Evolutionary conservation across 306 rosid species (phyloP).

Genomic region (Cucurbita moschata): DNA sequence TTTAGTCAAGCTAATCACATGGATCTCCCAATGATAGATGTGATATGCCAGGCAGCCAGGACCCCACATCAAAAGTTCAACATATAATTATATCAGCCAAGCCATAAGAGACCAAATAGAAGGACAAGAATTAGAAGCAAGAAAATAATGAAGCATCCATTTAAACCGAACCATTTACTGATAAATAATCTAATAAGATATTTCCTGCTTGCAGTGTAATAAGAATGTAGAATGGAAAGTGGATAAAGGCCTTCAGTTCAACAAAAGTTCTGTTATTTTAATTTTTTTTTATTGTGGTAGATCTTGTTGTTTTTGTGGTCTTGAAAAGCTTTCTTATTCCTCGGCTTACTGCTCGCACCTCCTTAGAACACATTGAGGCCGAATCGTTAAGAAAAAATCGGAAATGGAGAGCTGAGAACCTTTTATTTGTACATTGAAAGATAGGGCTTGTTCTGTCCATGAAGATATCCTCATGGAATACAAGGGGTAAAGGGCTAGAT

Average conservation of each 20-base stretch:
- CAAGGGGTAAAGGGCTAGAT: too few species aligned
- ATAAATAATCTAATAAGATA: background rate
- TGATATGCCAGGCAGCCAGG: background rate
- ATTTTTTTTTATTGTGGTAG: background rate
- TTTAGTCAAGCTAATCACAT: conserved; percentile 1
- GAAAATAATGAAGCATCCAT: background rate
- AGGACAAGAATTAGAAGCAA: background rate
- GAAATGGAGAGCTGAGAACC: too few species aligned
- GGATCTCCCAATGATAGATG: background rate
- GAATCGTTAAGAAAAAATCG: too few species aligned
- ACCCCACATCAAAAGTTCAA: conserved; percentile 3
- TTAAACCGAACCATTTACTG: background rate
- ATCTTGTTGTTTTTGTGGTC: background rate
- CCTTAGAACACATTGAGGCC: too few species aligned
- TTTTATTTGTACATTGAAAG: too few species aligned
- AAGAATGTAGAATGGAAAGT: background rate
- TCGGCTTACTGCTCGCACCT: too few species aligned
- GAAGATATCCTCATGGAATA: too few species aligned
- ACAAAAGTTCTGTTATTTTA: background rate
- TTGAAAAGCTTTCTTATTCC: too few species aligned
- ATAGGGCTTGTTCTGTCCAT: too few species aligned
- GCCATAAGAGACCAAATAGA: background rate
- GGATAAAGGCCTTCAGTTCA: background rate
- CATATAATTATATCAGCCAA: background rate
- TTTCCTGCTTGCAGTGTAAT: background rate